Base-by-base conservation (phyloP, 805 yeast genomes). In the Candida palmyrensis region DNA sequence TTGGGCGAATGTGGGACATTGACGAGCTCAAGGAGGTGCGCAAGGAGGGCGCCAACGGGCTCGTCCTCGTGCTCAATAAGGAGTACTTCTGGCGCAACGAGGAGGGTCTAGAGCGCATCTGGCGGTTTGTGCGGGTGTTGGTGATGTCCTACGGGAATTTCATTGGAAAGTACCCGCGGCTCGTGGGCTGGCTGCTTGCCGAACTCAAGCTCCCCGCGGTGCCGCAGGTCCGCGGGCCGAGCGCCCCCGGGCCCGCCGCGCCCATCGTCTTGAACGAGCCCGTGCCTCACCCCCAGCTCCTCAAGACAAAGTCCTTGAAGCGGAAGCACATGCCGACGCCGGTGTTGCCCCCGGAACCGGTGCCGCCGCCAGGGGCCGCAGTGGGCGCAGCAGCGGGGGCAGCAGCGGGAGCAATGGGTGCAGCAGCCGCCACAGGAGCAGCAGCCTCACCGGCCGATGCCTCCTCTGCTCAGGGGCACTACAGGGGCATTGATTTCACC, bases 1-100 rank as follows among this genome's bases (percentile, higher is more conserved):
- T 89, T 32, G 97, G 97, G 20, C 73, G 96, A 48, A 82, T 95
- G 3, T 89, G 97, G 97, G 79, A 77, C 41, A 61, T 90, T 47
- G 83, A 75, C 39, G 94, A 85, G 45, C 62, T 90, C 42, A 54
- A 66, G 3, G 55, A 57, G 27, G 55, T 89, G 2, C 77, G 78
- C 20, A 66, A 73, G 35, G 70, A 59, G 18, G 71, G 70, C 9
- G 71, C 66, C 2, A 71, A 74, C 31, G 87, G 89, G 2, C 66
- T 84, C 36, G 40, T 70, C 0, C 62, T 83, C 33, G 63, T 64
- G 12, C 67, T 90, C 51, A 82, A 82, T 25, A 89, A 88, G 50
- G 76, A 71, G 29, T 90, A 89, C 55, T 89, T 79, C 58, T 89
- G 97, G 97, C 45, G 48, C 38, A 49, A 56, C 3, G 58, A 53